Evolutionary conservation across 2,329 filamentous ascomycete species (phyloP).

Genomic region (Thelonectria rubi): DNA sequence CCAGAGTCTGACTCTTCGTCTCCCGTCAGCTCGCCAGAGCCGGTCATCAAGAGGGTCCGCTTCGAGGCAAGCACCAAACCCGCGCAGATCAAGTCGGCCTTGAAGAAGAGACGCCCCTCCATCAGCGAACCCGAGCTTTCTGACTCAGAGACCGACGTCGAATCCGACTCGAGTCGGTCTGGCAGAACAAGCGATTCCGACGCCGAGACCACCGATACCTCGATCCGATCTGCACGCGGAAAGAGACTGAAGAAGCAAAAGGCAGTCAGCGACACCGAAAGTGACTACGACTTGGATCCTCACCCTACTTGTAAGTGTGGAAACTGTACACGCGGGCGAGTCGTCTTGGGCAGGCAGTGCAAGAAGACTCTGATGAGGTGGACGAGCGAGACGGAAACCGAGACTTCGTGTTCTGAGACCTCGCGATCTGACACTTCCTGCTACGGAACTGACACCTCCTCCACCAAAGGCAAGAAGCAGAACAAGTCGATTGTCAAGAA

Average conservation of each 20-base stretch:
- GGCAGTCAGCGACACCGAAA: conserved; percentile 33
- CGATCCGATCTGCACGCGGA: conserved; percentile 22
- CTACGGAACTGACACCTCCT: conserved; percentile 23
- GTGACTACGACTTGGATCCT: conserved; percentile 46
- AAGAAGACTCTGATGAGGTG: conserved; percentile 30
- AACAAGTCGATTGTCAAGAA: conserved; percentile 20
- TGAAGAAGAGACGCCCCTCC: conserved; percentile 35
- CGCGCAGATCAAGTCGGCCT: conserved; percentile 37
- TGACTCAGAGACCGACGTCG: conserved; percentile 32
- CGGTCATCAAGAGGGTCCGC: conserved; percentile 54
- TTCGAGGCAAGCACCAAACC: conserved; percentile 48
- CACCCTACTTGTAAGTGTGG: conserved; percentile 46
- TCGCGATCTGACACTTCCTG: conserved; percentile 33
- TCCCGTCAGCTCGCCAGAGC: conserved; percentile 8
- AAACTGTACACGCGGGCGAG: conserved; percentile 37
- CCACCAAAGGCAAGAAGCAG: conserved; percentile 27
- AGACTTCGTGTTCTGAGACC: conserved; percentile 30
- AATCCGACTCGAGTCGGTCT: too few relatives aligned
- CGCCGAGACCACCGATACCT: conserved; percentile 28
- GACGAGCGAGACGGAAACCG: conserved; percentile 11
- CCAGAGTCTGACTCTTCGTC: background rate
- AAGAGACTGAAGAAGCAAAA: conserved; percentile 33
- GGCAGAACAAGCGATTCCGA: conserved; percentile 33
- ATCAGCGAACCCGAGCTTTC: conserved; percentile 35
- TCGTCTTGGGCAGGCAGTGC: conserved; percentile 35